A percentile compares a stretch with the other conserved stretches of the same genome.
These are phyloP conservation scores for Vitis cinerea DNA, from an alignment of 164 flowering plant genomes.

Conservation along the genomic window DNA sequence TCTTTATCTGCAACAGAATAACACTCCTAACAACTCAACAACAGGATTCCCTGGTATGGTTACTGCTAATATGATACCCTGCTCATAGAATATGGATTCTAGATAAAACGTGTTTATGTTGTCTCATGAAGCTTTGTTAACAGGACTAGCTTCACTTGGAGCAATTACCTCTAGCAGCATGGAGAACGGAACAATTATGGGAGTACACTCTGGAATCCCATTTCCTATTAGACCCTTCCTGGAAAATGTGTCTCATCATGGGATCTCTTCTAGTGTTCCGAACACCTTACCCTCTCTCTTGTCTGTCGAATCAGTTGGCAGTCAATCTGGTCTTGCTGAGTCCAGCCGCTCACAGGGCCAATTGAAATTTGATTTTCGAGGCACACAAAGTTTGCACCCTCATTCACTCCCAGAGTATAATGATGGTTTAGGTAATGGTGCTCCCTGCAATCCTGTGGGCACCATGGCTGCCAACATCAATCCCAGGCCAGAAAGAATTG, in stretches of 20 bases:
- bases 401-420: conserved; percentile 71
- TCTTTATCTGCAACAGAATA: conserved; percentile 25
- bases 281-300: conserved; percentile 43
- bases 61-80: neutral
- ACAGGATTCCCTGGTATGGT: conserved; percentile 35
- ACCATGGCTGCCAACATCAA: conserved; percentile 32
- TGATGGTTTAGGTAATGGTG: conserved; percentile 37
- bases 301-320: conserved; percentile 44
- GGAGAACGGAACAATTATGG: conserved; percentile 37
- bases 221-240: conserved; percentile 28
- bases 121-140: conserved; percentile 20
- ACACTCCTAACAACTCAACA: conserved; percentile 38
- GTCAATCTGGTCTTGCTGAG: conserved; percentile 37
- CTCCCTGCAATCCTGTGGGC: conserved; percentile 35
- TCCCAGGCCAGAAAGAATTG: conserved; percentile 39
- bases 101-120: neutral
- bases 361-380: conserved; percentile 42
- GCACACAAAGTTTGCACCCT: conserved; percentile 40
- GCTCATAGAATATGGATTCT: neutral
- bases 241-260: conserved; percentile 44
- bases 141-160: conserved; percentile 39
- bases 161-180: conserved; percentile 22
- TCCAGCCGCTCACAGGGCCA: conserved; percentile 34
- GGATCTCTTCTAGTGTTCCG: conserved; percentile 52
- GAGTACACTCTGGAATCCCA: conserved; percentile 30